Base-by-base conservation (phyloP, 148 eudicot species). In the Beta vulgaris region DNA sequence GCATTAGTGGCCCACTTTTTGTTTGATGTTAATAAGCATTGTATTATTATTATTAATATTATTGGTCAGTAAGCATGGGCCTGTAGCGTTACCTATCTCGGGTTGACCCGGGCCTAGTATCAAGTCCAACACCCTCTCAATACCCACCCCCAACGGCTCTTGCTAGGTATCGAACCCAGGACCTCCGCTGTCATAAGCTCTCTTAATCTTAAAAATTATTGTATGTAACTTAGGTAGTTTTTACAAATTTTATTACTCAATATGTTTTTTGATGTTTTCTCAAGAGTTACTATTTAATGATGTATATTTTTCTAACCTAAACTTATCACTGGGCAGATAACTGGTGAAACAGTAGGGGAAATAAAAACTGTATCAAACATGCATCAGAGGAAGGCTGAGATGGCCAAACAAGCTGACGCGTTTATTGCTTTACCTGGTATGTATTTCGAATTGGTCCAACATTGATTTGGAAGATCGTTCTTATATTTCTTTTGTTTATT, bases 361-460 rank as follows among this genome's bases (percentile, higher is more conserved):
- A 89, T 91, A 42, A 85, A 85, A 79, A 83, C 93, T 4, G 98
- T 94, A 25, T 87, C 97, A 42, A 90, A 84, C 82, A 94, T 94
- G 98, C 98, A 94, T 80, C 92, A 94, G 72, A 86, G 98, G 80
- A 94, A 91, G 76, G 97, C 98, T 51, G 98, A 94, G 80, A 94
- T 94, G 98, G 97, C 97, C 49, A 90, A 93, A 28, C 96, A 88
- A 85, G 98, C 98, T 16, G 98, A 94, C 76, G 98, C 98, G 48
- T 94, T 94, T 79, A 85, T 94, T 31, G 97, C 98, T 43, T 86
- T 94, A 71, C 97, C 98, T 43, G 98, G 98, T 93, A 82, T 31
- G 42, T 62, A 71, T 8, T 62, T 64, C 12, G 16, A 34, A 21
- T 62, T 16, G 18, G 26, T 35, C 25, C 2, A 62, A 18, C 67